phyloP scores from a whole-genome alignment of 306 rosid genomes.

The Cucurbita maxima region DNA sequence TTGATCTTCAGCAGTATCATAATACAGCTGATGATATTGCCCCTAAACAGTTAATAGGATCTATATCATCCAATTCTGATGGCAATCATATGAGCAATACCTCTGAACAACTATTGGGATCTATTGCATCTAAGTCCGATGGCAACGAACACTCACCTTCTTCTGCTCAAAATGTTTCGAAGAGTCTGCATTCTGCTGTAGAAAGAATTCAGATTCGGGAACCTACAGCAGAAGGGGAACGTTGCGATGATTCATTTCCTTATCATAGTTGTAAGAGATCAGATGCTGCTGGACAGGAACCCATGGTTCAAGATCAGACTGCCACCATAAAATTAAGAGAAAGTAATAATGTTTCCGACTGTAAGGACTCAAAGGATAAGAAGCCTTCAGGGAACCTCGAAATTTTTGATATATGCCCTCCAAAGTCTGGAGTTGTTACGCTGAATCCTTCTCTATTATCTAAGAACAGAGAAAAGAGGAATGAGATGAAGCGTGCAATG shows the following conservation, averaged over 20 bases:
- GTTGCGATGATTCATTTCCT: neutral
- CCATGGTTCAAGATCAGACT: neutral
- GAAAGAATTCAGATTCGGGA: neutral
- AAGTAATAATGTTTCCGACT: neutral
- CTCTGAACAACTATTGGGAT: neutral
- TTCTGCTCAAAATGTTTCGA: neutral
- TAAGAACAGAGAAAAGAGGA: constrained; percentile 34
- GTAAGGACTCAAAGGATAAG: neutral
- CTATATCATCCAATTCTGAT: neutral
- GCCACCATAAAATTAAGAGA: neutral
- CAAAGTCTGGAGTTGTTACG: neutral
- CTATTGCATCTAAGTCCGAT: neutral
- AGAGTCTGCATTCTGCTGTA: neutral
- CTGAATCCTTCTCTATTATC: constrained; percentile 23
- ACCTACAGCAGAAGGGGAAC: neutral
- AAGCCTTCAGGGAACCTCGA: neutral
- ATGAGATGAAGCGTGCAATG: constrained; percentile 12
- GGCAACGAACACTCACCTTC: neutral
- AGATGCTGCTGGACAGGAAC: neutral
- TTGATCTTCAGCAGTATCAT: neutral
- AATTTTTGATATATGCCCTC: constrained; percentile 43
- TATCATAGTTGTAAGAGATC: neutral
- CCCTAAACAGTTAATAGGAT: neutral
- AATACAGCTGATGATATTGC: neutral
- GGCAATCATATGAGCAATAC: neutral